These are phyloP conservation scores for Psophocarpus tetragonolobus DNA, from an alignment of 306 rosid species.

Conservation along the genomic window DNA sequence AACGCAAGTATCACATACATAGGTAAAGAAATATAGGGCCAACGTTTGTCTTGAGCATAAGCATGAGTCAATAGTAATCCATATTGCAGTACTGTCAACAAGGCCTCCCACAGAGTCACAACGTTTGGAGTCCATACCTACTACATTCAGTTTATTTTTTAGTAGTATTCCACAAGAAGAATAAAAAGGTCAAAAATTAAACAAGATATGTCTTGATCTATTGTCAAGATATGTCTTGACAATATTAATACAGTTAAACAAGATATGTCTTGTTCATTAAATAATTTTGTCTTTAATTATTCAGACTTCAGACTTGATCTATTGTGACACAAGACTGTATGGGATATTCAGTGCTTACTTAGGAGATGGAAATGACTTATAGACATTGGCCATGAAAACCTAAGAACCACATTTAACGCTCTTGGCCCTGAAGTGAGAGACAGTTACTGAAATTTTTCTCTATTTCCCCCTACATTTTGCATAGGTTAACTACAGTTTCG, in stretches of 20 bases:
- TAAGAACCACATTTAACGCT: conserved; percentile 15
- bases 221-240: too few species aligned
- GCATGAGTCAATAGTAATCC: conserved; percentile 88
- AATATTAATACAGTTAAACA: conserved; percentile 21
- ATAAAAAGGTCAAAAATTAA: not conserved
- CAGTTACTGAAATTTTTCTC: conserved; percentile 14
- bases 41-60: conserved; percentile 96
- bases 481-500: conserved; percentile 19
- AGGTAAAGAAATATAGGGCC: conserved; percentile 89
- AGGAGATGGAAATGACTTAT: conserved; percentile 26
- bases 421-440: conserved; percentile 31
- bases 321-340: conserved; percentile 16
- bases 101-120: conserved; percentile 91
- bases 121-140: conserved; percentile 96
- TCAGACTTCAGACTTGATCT: conserved; percentile 28
- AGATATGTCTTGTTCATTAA: not conserved
- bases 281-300: conserved; percentile 17
- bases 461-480: not conserved
- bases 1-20: conserved; percentile 53
- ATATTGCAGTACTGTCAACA: conserved; percentile 80
- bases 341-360: not conserved
- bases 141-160: conserved; percentile 47
- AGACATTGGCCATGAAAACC: conserved; percentile 21
- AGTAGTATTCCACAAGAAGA: conserved; percentile 1
- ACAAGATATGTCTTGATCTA: not conserved